phyloP scores from a whole-genome alignment of 805 yeast species.

The Metschnikowia aberdeeniae region DNA sequence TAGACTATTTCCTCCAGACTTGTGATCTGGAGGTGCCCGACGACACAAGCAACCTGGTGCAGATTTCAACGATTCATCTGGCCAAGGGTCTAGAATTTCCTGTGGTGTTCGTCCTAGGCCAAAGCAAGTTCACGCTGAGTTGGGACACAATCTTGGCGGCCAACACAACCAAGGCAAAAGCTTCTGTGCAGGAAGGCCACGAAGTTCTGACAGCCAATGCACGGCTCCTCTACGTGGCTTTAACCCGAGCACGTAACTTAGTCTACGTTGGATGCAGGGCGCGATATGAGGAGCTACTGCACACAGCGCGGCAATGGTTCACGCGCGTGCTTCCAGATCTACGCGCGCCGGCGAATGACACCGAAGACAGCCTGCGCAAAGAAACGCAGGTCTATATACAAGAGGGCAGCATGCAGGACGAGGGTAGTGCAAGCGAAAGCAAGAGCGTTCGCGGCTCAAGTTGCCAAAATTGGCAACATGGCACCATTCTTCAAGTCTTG shows the following conservation, averaged over 20 bases:
- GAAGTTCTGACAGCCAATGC: conserved; percentile 5
- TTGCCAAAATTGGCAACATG: background rate
- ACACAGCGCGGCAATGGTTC: conserved; percentile 1
- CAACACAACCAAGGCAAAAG: background rate
- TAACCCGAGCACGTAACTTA: conserved; percentile 56
- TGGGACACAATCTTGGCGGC: conserved; percentile 11
- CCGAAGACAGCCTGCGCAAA: too few relatives aligned
- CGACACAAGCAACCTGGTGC: conserved; percentile 33
- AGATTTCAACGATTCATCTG: conserved; percentile 65
- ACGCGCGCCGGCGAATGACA: background rate
- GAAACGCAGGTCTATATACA: too few relatives aligned
- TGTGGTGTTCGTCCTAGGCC: conserved; percentile 48
- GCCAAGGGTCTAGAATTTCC: conserved; percentile 77
- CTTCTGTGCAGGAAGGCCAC: background rate
- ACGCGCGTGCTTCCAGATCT: conserved; percentile 7
- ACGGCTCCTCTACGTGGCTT: conserved; percentile 58
- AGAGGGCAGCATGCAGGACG: background rate
- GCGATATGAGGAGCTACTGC: conserved; percentile 5
- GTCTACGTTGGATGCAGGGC: conserved; percentile 30
- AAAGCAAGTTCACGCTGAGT: conserved; percentile 6
- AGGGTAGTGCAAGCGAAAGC: background rate
- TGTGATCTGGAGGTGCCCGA: conserved; percentile 36
- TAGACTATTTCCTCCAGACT: conserved; percentile 38
- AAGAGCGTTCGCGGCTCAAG: background rate
- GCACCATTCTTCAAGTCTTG: background rate